Base-by-base conservation (phyloP, 225 moss, liverwort and hornwort genomes). In the Rhytidiadelphus loreus region DNA sequence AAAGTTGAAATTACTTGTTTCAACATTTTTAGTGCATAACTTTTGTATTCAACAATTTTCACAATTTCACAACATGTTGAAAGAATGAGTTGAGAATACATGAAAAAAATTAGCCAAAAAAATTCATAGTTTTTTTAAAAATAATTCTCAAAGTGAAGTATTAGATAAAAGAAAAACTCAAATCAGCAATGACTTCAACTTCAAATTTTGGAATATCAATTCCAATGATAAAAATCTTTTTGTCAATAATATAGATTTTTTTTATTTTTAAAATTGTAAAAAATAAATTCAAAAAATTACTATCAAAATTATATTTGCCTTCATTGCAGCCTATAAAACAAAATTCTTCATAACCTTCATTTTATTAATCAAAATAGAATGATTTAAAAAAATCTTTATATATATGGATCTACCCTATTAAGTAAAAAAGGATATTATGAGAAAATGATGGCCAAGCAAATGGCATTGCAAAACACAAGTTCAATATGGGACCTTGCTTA, bases 401-500 rank as follows among this genome's bases (percentile, higher is more conserved):
- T 4, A 23, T 4, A 39, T 39, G 7, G 7, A 39, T 68, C 23
- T 23, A 21, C 0, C 23, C 13, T 39, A 23, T 21, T 7, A 68
- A 68, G 4, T 65, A 35, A 65, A 64, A 18, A 35, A 35, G 17
- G 1, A 9, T 19, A 65, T 65, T 65, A 20, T 9, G 1, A 39
- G 2, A 68, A n/a, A 39, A 37, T 68, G 68, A 68, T 68, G 68
- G 39, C 13, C 13, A 23, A 39, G 1, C n/a, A 68, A 23, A 12
- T 39, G 39, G 39, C 13, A 68, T 23, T 0, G 0, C 23, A 68
- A 68, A 39, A 23, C 1, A 22, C 7, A 68, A n/a, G 7, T 4
- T 21, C 0, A n/a, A 0, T 11, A 9, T 32, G 3, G 7, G 22
- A 7, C 12, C n/a, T 68, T 68, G 4, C 4, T 4, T 22, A n/a